Evolutionary conservation across 1,284 basidiomycete species (phyloP), one percentile per base, ranked within the genome.

Genomic region (Lentinus polychrous): DNA sequence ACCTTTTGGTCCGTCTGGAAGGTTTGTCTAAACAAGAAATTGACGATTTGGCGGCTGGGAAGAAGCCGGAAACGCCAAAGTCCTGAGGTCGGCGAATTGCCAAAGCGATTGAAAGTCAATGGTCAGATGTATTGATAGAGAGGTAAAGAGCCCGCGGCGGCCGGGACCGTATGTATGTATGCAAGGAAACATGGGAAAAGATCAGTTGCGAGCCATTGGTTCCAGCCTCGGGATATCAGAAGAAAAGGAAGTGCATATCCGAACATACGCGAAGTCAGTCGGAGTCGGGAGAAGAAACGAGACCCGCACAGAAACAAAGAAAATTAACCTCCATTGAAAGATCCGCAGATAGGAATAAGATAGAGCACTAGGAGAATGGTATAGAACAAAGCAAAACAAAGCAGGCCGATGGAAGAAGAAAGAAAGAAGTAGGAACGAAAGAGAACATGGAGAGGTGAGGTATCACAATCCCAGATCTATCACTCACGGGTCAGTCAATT

Each of bases 1-100:
- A 97, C 66, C 78, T 97, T 23, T 68, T 96, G 3, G 81, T 83
- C 54, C 79, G 94, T 45, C 69, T 97, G 44, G 86, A 95, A 47
- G 92, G 87, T 1, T 67, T 96, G 44, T 78, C 88, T 1, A 67
- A 86, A 53, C 78, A 82, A 39, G 83, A 94, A 54, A 84, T 96
- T n/a, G 83, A 90, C 32, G 72, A 67, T 41, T 72, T 94, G 56
- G 64, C 70, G 31, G 48, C 23, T 7, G 46, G 37, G 17, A 54
- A 52, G 47, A 45, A 47, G 33, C 34, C 17, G 47, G 37, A 36
- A 45, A 37, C 23, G 17, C 39, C 36, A 20, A 37, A 27, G 27
- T 27, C 27, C 10, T 27, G 27, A 27, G 27, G 4, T 27, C 27
- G 27, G 27, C 27, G 27, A 27, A 27, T 27, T 10, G 27, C 27